phyloP scores from a whole-genome alignment of 1,139 yeast genomes.

The Hyphopichia pseudoburtonii region DNA sequence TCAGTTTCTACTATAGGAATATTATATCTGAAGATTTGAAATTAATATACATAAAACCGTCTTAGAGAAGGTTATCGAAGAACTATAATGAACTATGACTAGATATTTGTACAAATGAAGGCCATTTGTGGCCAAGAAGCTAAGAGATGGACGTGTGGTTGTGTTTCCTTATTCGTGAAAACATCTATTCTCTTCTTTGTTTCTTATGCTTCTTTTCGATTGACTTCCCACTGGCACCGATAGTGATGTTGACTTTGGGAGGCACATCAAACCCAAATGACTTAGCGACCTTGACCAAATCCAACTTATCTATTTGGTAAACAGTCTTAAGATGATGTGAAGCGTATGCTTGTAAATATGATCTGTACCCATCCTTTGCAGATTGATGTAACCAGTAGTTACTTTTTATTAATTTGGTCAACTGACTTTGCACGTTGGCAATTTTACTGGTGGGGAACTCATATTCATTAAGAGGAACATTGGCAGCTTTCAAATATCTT shows the following conservation, averaged over 20 bases:
- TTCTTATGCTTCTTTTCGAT: constrained; percentile 51
- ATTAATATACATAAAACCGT: too few relatives aligned
- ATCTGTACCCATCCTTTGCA: constrained; percentile 96
- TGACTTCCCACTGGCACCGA: constrained; percentile 86
- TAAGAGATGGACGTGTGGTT: too few relatives aligned
- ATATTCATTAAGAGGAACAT: constrained; percentile 94
- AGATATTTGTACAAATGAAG: too few relatives aligned
- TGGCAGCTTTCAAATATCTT: constrained; percentile 92
- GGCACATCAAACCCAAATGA: constrained; percentile 94
- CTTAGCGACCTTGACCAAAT: constrained; percentile 90
- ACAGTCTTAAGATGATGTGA: constrained; percentile 95
- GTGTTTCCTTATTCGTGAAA: not conserved
- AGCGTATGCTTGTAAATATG: constrained; percentile 95
- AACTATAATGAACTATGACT: too few relatives aligned
- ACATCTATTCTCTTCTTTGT: constrained; percentile 34
- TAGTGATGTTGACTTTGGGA: constrained; percentile 94
- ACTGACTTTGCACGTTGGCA: constrained; percentile 92
- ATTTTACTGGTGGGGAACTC: constrained; percentile 93
- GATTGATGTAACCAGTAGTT: constrained; percentile 93
- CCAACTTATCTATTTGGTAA: constrained; percentile 92
- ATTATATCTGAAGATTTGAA: too few relatives aligned
- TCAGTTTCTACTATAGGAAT: too few relatives aligned
- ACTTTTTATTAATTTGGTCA: constrained; percentile 85
- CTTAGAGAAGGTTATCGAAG: too few relatives aligned
- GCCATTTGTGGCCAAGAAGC: too few relatives aligned